These are phyloP conservation scores for Colletotrichum tropicale DNA, from an alignment of 2,329 filamentous ascomycete genomes.

Conservation along the genomic window DNA sequence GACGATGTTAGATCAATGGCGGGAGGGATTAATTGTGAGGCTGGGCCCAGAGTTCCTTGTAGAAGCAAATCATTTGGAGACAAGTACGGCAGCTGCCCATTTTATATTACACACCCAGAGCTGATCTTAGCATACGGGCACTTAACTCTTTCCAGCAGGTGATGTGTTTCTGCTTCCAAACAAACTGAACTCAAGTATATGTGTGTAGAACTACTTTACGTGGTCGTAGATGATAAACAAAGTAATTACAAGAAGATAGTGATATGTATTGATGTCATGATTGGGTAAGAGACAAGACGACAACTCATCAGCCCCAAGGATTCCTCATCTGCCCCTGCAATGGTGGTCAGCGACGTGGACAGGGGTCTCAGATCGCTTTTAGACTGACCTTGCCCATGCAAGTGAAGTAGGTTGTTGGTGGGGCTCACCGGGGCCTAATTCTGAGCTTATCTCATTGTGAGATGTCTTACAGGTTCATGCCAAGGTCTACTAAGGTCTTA, in stretches of 20 bases:
- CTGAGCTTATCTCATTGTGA: neutral
- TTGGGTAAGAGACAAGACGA: too few relatives aligned
- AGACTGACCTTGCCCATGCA: neutral
- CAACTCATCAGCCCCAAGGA: too few relatives aligned
- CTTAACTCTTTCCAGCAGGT: fast-evolving
- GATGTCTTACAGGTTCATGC: neutral
- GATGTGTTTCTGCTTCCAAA: neutral
- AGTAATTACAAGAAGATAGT: too few relatives aligned
- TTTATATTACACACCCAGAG: neutral
- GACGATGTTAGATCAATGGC: fast-evolving
- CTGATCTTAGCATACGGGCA: neutral
- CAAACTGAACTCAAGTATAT: too few relatives aligned
- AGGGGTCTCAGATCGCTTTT: too few relatives aligned
- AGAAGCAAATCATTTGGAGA: neutral
- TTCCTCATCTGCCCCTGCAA: too few relatives aligned
- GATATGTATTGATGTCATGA: too few relatives aligned
- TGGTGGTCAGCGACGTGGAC: too few relatives aligned
- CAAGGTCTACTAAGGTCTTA: neutral
- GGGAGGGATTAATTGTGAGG: fast-evolving
- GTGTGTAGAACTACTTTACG: too few relatives aligned
- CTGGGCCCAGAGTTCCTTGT: neutral
- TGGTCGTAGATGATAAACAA: too few relatives aligned
- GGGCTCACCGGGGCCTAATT: neutral
- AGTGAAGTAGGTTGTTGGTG: neutral
- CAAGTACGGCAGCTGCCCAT: neutral